Conservation (phyloP, 1,284 basidiomycete genomes). For the Ceratobasidium sp. region DNA sequence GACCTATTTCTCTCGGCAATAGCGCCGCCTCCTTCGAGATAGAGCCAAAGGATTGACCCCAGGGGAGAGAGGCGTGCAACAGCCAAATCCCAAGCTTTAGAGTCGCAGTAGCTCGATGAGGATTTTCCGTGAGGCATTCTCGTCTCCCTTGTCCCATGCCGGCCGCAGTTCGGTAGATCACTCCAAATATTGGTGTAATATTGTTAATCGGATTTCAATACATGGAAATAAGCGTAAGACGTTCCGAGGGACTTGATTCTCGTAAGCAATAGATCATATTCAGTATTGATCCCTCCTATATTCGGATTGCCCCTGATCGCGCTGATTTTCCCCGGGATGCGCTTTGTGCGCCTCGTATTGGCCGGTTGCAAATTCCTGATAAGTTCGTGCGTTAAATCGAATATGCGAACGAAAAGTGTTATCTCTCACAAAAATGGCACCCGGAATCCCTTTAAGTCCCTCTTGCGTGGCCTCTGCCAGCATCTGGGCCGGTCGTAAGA, state of each 20-base stretch:
- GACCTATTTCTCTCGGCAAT: neutral
- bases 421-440: slow-evolving; percentile 28
- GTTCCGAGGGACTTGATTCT: no score
- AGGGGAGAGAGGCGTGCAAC: slow-evolving; percentile 4
- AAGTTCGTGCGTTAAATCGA: neutral
- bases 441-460: slow-evolving; percentile 28
- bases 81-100: slow-evolving; percentile 1
- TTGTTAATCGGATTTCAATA: neutral
- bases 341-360: slow-evolving; percentile 33
- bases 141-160: neutral
- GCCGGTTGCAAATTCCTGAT: slow-evolving; percentile 29
- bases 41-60: slow-evolving; percentile 9
- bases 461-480: slow-evolving; percentile 29
- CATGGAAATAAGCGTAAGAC: no score
- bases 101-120: neutral
- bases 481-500: slow-evolving; percentile 24
- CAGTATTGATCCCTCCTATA: slow-evolving; percentile 14
- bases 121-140: neutral
- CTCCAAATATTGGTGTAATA: neutral
- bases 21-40: slow-evolving; percentile 31
- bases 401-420: neutral
- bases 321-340: slow-evolving; percentile 8
- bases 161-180: neutral
- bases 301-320: neutral
- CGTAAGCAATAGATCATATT: no score